Conservation (phyloP, 2,329 filamentous ascomycete genomes). For the Pseudocercospora fijiensis region DNA sequence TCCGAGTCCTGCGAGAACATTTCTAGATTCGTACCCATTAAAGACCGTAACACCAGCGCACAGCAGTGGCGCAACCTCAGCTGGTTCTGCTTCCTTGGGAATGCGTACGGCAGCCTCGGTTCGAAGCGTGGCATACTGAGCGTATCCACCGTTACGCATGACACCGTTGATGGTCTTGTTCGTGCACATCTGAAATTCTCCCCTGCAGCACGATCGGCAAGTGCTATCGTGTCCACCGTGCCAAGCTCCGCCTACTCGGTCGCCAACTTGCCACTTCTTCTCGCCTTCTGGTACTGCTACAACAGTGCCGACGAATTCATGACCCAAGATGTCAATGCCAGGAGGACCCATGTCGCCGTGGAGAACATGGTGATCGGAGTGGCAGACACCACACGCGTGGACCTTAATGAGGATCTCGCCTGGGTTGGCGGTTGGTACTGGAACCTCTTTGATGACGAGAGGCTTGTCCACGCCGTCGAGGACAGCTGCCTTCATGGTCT, state of each 20-base stretch:
- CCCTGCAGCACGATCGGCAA: conserved; percentile 64
- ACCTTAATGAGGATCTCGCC: conserved; percentile 69
- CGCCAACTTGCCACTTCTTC: conserved; percentile 60
- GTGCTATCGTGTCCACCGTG: conserved; percentile 64
- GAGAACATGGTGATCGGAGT: conserved; percentile 61
- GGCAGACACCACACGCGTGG: conserved; percentile 70
- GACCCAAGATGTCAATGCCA: conserved; percentile 49
- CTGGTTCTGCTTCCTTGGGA: conserved; percentile 49
- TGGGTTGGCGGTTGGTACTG: conserved; percentile 56
- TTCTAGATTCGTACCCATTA: conserved; percentile 35
- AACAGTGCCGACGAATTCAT: conserved; percentile 69
- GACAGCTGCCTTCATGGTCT: conserved; percentile 66
- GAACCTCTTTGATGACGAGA: conserved; percentile 59
- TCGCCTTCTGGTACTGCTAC: conserved; percentile 58
- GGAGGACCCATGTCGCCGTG: conserved; percentile 54
- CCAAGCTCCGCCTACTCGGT: conserved; percentile 67
- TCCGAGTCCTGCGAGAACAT: neutral
- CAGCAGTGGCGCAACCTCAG: conserved; percentile 49
- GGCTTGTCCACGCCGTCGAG: conserved; percentile 55
- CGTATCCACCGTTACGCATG: conserved; percentile 63
- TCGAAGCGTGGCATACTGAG: conserved; percentile 60
- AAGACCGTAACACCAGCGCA: conserved; percentile 55
- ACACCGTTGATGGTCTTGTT: conserved; percentile 65
- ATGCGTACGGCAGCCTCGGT: conserved; percentile 60
- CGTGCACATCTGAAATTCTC: conserved; percentile 67